Percentiles rank a stretch among this genome's conserved stretches.
phyloP scores from a whole-genome alignment of 2,329 filamentous ascomycete species.

The Fusarium subtropicale region DNA sequence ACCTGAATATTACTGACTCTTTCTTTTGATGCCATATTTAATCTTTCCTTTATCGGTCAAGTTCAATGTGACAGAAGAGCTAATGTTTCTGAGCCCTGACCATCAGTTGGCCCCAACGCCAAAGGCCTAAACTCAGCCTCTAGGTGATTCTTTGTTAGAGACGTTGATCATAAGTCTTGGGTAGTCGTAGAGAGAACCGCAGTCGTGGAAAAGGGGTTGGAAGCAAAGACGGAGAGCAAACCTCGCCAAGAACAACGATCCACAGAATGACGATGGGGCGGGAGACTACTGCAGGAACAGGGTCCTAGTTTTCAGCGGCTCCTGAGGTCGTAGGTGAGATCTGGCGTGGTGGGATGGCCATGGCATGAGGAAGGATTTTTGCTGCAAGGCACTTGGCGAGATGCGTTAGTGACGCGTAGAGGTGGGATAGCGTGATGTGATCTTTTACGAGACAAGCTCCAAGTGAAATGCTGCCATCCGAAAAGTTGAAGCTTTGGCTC shows the following conservation, averaged over 20 bases:
- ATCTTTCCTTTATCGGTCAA: constrained; percentile 6
- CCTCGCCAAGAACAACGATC: constrained; percentile 29
- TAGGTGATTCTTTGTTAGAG: constrained; percentile 21
- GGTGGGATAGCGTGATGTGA: constrained; percentile 2
- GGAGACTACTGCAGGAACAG: constrained; percentile 48
- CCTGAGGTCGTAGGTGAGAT: constrained; percentile 27
- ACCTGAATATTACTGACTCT: constrained; percentile 16
- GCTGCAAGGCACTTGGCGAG: constrained; percentile 4
- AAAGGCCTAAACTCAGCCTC: constrained; percentile 14
- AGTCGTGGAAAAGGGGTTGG: constrained; percentile 19
- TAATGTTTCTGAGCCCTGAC: constrained; percentile 25
- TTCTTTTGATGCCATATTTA: background rate
- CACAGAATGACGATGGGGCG: constrained; percentile 45
- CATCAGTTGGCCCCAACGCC: constrained; percentile 15
- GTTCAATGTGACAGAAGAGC: constrained; percentile 10
- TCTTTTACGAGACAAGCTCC: background rate
- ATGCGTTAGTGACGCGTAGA: constrained; percentile 1
- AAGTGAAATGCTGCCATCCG: background rate
- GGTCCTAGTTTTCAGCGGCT: constrained; percentile 35
- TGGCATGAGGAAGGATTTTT: constrained; percentile 34
- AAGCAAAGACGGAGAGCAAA: constrained; percentile 23
- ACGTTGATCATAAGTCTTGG: constrained; percentile 26
- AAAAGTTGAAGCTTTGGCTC: constrained; percentile 17
- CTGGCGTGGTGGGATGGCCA: constrained; percentile 25
- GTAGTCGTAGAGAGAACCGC: background rate